A percentile compares a stretch with the other conserved stretches of the same genome.
These are phyloP conservation scores for Phytophthora litchii DNA, from an alignment of 352 stramenopile genomes.

Conservation along the genomic window DNA sequence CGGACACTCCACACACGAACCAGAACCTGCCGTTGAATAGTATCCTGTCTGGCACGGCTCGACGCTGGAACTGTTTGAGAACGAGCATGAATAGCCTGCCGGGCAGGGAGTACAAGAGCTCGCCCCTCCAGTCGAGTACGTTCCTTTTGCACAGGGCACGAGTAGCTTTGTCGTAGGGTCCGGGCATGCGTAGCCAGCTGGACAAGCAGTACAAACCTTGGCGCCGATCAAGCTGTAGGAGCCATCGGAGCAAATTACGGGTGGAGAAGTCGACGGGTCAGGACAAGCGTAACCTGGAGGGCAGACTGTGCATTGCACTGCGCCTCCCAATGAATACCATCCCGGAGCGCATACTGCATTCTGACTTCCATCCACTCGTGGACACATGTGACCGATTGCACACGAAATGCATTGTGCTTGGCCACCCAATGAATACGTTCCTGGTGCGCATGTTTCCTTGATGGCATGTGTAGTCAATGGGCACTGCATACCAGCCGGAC, in stretches of 20 bases:
- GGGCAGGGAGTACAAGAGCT: slow-evolving; percentile 72
- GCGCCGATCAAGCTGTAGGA: slow-evolving; percentile 66
- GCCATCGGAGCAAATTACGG: slow-evolving; percentile 52
- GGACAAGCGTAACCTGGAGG: slow-evolving; percentile 63
- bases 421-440: slow-evolving; percentile 69
- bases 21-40: slow-evolving; percentile 66
- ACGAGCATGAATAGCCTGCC: slow-evolving; percentile 78
- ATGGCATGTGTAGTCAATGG: slow-evolving; percentile 44
- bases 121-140: slow-evolving; percentile 56
- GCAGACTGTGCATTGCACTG: slow-evolving; percentile 68
- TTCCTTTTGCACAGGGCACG: slow-evolving; percentile 57
- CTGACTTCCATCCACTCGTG: slow-evolving; percentile 47
- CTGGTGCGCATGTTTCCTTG: slow-evolving; percentile 48
- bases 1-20: slow-evolving; percentile 75
- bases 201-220: slow-evolving; percentile 60
- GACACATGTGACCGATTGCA: slow-evolving; percentile 61
- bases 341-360: slow-evolving; percentile 53
- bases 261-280: slow-evolving; percentile 35
- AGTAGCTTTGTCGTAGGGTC: slow-evolving; percentile 54
- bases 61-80: slow-evolving; percentile 64
- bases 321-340: slow-evolving; percentile 41
- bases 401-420: slow-evolving; percentile 54
- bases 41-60: slow-evolving; percentile 62
- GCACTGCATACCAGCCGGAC: slow-evolving; percentile 67
- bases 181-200: slow-evolving; percentile 77